Percentiles rank a stretch among this genome's conserved stretches.
Conservation (phyloP, 495 filamentous ascomycete species). For the Saxophila tyrrhenica region DNA sequence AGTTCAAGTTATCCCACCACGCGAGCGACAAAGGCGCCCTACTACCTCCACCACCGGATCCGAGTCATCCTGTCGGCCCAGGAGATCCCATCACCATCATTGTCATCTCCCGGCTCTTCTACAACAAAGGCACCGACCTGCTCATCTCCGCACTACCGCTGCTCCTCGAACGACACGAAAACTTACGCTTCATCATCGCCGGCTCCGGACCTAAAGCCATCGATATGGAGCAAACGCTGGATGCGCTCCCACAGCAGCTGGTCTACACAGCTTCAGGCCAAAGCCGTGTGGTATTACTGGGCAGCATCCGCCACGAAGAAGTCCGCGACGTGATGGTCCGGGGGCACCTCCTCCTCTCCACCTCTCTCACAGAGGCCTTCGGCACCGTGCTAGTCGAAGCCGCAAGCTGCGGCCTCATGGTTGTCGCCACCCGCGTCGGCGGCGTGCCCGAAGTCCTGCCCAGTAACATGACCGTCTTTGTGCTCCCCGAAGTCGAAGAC, state of each 20-base stretch:
- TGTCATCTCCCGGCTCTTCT: conserved; percentile 92
- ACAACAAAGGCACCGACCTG: conserved; percentile 96
- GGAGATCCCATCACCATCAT: conserved; percentile 89
- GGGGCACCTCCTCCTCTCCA: conserved; percentile 93
- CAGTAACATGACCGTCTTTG: conserved; percentile 86
- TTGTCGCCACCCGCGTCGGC: conserved; percentile 91
- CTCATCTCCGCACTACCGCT: conserved; percentile 88
- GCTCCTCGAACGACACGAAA: conserved; percentile 74
- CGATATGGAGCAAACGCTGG: conserved; percentile 94
- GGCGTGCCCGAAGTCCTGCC: conserved; percentile 95
- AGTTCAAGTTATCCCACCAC: background rate
- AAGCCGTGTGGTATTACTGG: conserved; percentile 83
- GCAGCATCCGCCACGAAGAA: conserved; percentile 86
- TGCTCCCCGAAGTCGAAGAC: conserved; percentile 86
- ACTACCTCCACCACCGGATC: conserved; percentile 31
- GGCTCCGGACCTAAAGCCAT: conserved; percentile 94
- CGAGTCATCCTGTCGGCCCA: conserved; percentile 51
- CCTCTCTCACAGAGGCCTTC: conserved; percentile 89
- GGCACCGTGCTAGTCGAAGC: conserved; percentile 97
- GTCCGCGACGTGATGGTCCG: conserved; percentile 97
- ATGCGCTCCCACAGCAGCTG: conserved; percentile 47
- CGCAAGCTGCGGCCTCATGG: conserved; percentile 86
- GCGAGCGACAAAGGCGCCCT: conserved; percentile 1
- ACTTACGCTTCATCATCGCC: conserved; percentile 94
- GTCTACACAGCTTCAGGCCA: conserved; percentile 46